Percentiles rank a stretch among this genome's conserved stretches.
These are phyloP conservation scores for Blastobotrys illinoisensis DNA, from an alignment of 1,139 yeast species.

Conservation along the genomic window DNA sequence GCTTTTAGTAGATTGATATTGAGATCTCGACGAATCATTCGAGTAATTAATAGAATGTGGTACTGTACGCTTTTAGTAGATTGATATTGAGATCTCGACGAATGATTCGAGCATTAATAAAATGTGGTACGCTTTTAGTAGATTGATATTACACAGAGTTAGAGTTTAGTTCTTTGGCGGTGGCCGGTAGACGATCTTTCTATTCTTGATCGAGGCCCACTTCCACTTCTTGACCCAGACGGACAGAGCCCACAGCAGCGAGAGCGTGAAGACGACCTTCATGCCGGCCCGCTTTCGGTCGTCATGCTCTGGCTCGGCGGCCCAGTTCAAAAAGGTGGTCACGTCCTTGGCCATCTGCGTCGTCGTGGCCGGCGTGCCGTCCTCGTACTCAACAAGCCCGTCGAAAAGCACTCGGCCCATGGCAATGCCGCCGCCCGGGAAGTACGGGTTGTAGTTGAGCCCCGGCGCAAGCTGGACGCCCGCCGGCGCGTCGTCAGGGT, in stretches of 20 bases:
- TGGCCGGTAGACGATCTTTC: constrained; percentile 91
- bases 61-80: too few relatives aligned
- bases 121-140: too few relatives aligned
- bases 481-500: constrained; percentile 98
- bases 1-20: too few relatives aligned
- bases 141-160: not conserved
- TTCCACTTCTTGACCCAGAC: constrained; percentile 97
- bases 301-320: constrained; percentile 97
- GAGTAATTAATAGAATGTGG: too few relatives aligned
- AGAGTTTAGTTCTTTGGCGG: constrained; percentile 37
- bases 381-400: constrained; percentile 96
- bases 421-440: constrained; percentile 99
- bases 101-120: too few relatives aligned
- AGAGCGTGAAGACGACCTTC: constrained; percentile 78
- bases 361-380: constrained; percentile 97
- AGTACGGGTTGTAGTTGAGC: constrained; percentile 96
- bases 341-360: constrained; percentile 99
- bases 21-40: too few relatives aligned
- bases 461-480: constrained; percentile 93
- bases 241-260: constrained; percentile 75
- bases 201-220: constrained; percentile 93
- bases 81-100: too few relatives aligned
- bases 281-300: constrained; percentile 96
- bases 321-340: constrained; percentile 93
- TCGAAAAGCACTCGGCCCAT: constrained; percentile 98